Evolutionary conservation across 331 rosid genomes (phyloP).

Genomic region (Cydonia oblonga): DNA sequence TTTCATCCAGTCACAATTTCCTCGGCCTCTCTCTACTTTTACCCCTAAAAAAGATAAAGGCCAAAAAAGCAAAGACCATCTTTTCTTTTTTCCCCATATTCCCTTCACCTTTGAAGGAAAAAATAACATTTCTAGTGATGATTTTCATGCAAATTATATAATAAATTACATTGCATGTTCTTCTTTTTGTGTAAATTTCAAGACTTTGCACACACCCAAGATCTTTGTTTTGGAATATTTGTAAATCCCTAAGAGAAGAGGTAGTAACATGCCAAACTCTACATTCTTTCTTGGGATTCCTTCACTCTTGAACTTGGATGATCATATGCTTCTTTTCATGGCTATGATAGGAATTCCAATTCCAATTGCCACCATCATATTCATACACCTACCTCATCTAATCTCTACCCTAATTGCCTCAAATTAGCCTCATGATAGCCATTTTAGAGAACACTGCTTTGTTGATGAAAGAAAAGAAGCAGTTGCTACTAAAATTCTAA

Average conservation of each 20-base stretch:
- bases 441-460: neutral
- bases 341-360: neutral
- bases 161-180: conserved; percentile 19
- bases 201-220: conserved; percentile 27
- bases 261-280: neutral
- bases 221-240: conserved; percentile 15
- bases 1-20: conserved; percentile 25
- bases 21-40: conserved; percentile 36
- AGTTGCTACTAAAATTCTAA: no score
- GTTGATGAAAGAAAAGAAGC: no score
- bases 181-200: conserved; percentile 33
- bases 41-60: conserved; percentile 35
- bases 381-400: no score
- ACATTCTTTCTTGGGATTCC: no score
- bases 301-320: conserved; percentile 32
- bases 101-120: conserved; percentile 40
- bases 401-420: no score
- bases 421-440: neutral
- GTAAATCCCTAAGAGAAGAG: conserved; percentile 68
- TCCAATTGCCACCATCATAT: no score
- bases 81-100: conserved; percentile 35
- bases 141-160: conserved; percentile 52
- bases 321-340: conserved; percentile 23
- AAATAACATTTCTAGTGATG: conserved; percentile 18
- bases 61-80: conserved; percentile 37